Evolutionary conservation across 805 yeast species (phyloP).

Genomic region (Metschnikowia drakensbergensis): DNA sequence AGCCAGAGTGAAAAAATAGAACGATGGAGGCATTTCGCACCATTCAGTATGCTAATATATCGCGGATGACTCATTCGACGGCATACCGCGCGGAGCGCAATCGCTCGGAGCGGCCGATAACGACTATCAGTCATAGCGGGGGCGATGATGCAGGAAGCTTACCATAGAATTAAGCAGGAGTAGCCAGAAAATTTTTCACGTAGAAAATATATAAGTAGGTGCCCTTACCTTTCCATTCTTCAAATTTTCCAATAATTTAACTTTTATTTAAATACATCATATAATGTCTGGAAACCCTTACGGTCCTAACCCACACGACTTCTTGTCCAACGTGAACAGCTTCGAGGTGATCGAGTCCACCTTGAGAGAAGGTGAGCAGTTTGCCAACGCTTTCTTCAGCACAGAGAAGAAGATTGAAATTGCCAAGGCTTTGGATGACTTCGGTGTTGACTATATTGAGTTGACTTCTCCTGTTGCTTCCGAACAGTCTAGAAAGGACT

Average conservation of each 20-base stretch:
- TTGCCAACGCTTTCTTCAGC: slow-evolving; percentile 58
- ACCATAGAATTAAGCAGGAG: slow-evolving; percentile 8
- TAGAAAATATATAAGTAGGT: slow-evolving; percentile 11
- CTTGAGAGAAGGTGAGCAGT: slow-evolving; percentile 61
- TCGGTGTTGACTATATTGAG: slow-evolving; percentile 59
- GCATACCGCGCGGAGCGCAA: slow-evolving; percentile 10
- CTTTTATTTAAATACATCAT: neutral
- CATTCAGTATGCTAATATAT: slow-evolving; percentile 9
- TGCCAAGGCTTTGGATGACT: slow-evolving; percentile 58
- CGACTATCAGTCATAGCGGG: slow-evolving; percentile 17
- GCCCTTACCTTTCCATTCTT: neutral
- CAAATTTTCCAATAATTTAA: neutral
- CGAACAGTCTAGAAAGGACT: slow-evolving; percentile 54
- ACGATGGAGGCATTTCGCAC: neutral
- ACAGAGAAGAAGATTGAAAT: slow-evolving; percentile 54
- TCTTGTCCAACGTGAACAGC: slow-evolving; percentile 49
- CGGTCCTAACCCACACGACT: slow-evolving; percentile 58
- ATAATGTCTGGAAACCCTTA: slow-evolving; percentile 43
- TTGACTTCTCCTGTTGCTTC: slow-evolving; percentile 58
- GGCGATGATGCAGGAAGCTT: slow-evolving; percentile 14
- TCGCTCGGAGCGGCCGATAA: slow-evolving; percentile 12
- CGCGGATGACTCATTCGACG: slow-evolving; percentile 15
- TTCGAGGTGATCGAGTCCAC: slow-evolving; percentile 56
- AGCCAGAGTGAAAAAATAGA: neutral
- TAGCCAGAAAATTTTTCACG: slow-evolving; percentile 16